Conservation (phyloP, 1,139 yeast species). For the Protomyces macrosporus region DNA sequence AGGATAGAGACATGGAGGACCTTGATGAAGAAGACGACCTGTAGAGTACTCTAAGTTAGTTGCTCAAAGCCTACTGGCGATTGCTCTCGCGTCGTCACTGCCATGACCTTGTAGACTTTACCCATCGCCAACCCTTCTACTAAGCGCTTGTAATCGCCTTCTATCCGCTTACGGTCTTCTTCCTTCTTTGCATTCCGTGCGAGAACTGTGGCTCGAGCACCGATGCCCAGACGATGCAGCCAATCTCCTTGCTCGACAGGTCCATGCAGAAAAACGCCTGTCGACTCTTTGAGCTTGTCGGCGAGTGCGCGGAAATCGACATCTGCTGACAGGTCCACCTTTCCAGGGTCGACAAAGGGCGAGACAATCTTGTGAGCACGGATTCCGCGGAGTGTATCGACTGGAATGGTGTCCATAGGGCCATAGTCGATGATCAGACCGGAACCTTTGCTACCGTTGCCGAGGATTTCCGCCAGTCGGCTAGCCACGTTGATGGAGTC, state of each 20-base stretch:
- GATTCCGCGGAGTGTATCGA: conserved; percentile 68
- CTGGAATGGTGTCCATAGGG: conserved; percentile 55
- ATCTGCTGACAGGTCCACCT: conserved; percentile 75
- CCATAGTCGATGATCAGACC: conserved; percentile 79
- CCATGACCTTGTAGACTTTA: conserved; percentile 65
- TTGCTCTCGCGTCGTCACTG: conserved; percentile 49
- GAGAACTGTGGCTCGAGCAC: conserved; percentile 52
- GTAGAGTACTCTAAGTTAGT: conserved; percentile 45
- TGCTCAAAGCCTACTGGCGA: conserved; percentile 55
- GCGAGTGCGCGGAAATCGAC: conserved; percentile 67
- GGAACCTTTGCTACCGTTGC: conserved; percentile 55
- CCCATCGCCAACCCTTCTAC: conserved; percentile 73
- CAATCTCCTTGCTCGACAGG: conserved; percentile 77
- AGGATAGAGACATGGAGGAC: conserved; percentile 45
- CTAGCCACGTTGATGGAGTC: conserved; percentile 53
- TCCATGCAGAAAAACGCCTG: conserved; percentile 46
- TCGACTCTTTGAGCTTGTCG: conserved; percentile 38
- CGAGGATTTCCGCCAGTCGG: conserved; percentile 38
- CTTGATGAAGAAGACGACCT: conserved; percentile 43
- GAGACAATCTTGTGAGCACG: conserved; percentile 66
- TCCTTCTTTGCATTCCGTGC: conserved; percentile 37
- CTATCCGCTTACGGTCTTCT: conserved; percentile 44
- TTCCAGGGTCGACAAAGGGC: conserved; percentile 73
- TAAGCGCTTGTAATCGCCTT: conserved; percentile 57
- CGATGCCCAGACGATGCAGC: conserved; percentile 71